A percentile compares a stretch with the other conserved stretches of the same genome.
phyloP scores from a whole-genome alignment of 192 early-diverging fungal genomes.

The Spizellomyces punctatus region DNA sequence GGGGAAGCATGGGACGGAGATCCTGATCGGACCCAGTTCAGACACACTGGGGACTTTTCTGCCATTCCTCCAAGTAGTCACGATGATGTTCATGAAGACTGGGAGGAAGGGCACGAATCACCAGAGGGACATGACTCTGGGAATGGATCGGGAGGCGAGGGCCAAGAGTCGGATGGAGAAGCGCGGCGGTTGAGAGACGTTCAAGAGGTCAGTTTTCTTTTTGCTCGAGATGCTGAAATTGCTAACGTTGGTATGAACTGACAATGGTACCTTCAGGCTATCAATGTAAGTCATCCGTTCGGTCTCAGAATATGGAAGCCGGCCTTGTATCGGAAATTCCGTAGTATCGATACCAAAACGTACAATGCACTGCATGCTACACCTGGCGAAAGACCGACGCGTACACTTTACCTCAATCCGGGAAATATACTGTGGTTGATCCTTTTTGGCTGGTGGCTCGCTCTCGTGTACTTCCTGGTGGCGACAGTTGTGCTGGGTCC shows the following conservation, averaged over 20 bases:
- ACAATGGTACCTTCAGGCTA: slow-evolving; percentile 31
- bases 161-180: slow-evolving; percentile 21
- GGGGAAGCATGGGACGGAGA: neutral
- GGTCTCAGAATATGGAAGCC: slow-evolving; percentile 97
- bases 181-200: slow-evolving; percentile 38
- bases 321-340: slow-evolving; percentile 92
- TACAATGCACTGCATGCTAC: slow-evolving; percentile 76
- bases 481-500: slow-evolving; percentile 60
- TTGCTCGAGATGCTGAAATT: too few relatives aligned
- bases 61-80: neutral
- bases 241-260: slow-evolving; percentile 4
- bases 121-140: slow-evolving; percentile 19
- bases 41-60: too few relatives aligned
- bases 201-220: slow-evolving; percentile 30
- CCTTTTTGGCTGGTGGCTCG: slow-evolving; percentile 89
- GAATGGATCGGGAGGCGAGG: slow-evolving; percentile 9
- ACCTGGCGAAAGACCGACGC: slow-evolving; percentile 59
- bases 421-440: slow-evolving; percentile 90
- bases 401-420: slow-evolving; percentile 67
- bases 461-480: slow-evolving; percentile 62
- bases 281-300: slow-evolving; percentile 77
- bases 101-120: slow-evolving; percentile 15
- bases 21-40: too few relatives aligned
- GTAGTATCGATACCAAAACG: slow-evolving; percentile 79
- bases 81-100: slow-evolving; percentile 11